phyloP scores from a whole-genome alignment of 2,329 filamentous ascomycete genomes.

The Penicillium digitatum region DNA sequence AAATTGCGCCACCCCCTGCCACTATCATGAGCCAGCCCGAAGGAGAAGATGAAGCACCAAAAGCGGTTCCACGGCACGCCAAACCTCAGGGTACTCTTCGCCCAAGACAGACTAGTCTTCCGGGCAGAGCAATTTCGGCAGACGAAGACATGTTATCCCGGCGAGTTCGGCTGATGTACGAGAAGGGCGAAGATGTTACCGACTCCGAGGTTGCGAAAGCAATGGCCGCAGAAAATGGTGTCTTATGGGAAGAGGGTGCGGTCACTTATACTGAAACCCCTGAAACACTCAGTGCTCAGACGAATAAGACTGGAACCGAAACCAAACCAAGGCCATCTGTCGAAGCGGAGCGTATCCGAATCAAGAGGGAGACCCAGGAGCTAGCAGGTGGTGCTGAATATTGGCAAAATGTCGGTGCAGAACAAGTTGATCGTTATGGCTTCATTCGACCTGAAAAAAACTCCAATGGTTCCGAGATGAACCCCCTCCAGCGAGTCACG shows the following conservation, averaged over 20 bases:
- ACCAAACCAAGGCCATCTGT: slow-evolving; percentile 27
- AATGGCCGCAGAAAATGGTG: slow-evolving; percentile 37
- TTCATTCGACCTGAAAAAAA: slow-evolving; percentile 51
- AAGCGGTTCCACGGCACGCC: slow-evolving; percentile 24
- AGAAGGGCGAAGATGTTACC: slow-evolving; percentile 55
- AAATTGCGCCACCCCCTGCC: slow-evolving; percentile 14
- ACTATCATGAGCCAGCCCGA: slow-evolving; percentile 15
- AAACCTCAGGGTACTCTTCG: slow-evolving; percentile 38
- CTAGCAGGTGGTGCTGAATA: slow-evolving; percentile 62
- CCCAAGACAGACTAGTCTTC: slow-evolving; percentile 35
- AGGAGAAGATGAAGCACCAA: slow-evolving; percentile 20
- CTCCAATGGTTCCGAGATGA: slow-evolving; percentile 33
- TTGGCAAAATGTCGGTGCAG: slow-evolving; percentile 58
- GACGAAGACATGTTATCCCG: slow-evolving; percentile 62
- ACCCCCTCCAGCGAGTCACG: slow-evolving; percentile 55
- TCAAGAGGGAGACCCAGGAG: slow-evolving; percentile 53
- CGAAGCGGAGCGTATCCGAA: slow-evolving; percentile 32
- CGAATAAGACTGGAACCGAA: slow-evolving; percentile 25
- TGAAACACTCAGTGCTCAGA: slow-evolving; percentile 24
- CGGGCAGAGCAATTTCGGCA: slow-evolving; percentile 54
- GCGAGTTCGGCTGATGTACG: slow-evolving; percentile 62
- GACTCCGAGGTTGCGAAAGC: slow-evolving; percentile 40
- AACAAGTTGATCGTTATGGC: slow-evolving; percentile 61
- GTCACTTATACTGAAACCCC: slow-evolving; percentile 29
- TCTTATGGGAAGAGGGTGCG: slow-evolving; percentile 40